Conservation (phyloP, 176 grass and related monocot species). For the Bonia amplexicaulis region DNA sequence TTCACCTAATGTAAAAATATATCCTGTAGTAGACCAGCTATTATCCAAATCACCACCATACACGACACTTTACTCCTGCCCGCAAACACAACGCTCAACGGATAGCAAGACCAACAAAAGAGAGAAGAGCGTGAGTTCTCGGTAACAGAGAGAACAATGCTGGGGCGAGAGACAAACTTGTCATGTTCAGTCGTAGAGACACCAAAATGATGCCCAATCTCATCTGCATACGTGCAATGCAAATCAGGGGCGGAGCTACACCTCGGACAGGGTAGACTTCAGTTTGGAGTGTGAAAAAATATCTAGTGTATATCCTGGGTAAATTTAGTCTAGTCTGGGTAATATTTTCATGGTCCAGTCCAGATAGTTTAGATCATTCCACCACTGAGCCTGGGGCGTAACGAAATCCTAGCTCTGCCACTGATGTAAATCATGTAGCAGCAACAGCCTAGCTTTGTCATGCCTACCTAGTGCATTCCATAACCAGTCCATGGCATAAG, state of each 20-base stretch:
- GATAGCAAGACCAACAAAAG: neutral
- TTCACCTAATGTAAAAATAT: too few species aligned
- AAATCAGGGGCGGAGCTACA: too few species aligned
- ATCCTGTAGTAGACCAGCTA: too few species aligned
- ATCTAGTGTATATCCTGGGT: too few species aligned
- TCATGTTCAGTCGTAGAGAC: neutral
- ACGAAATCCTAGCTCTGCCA: too few species aligned
- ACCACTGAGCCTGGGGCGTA: too few species aligned
- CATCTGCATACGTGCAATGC: conserved; percentile 21
- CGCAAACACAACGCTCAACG: neutral
- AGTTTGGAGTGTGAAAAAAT: too few species aligned
- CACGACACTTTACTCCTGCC: neutral
- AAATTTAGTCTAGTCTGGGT: too few species aligned
- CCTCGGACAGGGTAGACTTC: too few species aligned
- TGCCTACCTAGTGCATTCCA: neutral
- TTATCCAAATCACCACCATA: too few species aligned
- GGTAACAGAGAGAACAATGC: neutral
- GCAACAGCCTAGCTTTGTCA: neutral
- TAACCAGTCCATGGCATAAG: conserved; percentile 7
- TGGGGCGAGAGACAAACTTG: neutral
- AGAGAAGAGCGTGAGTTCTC: neutral
- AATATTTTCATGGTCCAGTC: too few species aligned
- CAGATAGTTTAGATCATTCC: too few species aligned
- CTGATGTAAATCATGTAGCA: neutral
- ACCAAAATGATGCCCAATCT: neutral